phyloP scores from a whole-genome alignment of 2,329 filamentous ascomycete species.

The Chaetomium sp. region DNA sequence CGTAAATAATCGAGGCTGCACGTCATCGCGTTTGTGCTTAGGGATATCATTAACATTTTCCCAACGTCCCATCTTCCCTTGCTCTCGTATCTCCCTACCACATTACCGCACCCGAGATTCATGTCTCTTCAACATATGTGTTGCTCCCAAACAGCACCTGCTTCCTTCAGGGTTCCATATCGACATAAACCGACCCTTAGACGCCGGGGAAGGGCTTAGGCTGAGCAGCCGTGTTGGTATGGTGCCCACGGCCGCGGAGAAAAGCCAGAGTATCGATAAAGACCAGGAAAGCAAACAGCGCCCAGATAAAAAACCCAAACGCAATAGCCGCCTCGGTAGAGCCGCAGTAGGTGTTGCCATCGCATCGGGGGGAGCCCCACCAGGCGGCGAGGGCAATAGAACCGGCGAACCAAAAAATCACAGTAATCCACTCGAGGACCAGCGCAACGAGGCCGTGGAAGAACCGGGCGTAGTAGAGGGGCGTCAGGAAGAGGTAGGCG shows the following conservation, averaged over 20 bases:
- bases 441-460: constrained; percentile 62
- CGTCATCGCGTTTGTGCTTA: no score
- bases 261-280: constrained; percentile 15
- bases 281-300: constrained; percentile 17
- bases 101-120: no score
- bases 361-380: constrained; percentile 48
- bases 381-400: constrained; percentile 71
- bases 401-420: constrained; percentile 86
- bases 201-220: constrained; percentile 13
- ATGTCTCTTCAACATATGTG: background rate
- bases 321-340: constrained; percentile 57
- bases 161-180: background rate
- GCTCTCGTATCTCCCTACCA: no score
- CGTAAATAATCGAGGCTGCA: no score
- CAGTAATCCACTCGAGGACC: constrained; percentile 62
- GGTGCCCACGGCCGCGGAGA: constrained; percentile 2
- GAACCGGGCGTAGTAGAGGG: constrained; percentile 52
- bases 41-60: no score
- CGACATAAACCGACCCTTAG: background rate
- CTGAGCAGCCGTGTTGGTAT: background rate
- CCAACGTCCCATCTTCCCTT: no score
- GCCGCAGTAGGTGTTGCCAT: constrained; percentile 48
- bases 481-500: constrained; percentile 62
- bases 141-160: background rate
- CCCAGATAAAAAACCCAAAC: constrained; percentile 44